Evolutionary conservation across 2,329 filamentous ascomycete genomes (phyloP), one percentile per base, ranked within the genome.

Genomic region (Incumbomyces lentus): DNA sequence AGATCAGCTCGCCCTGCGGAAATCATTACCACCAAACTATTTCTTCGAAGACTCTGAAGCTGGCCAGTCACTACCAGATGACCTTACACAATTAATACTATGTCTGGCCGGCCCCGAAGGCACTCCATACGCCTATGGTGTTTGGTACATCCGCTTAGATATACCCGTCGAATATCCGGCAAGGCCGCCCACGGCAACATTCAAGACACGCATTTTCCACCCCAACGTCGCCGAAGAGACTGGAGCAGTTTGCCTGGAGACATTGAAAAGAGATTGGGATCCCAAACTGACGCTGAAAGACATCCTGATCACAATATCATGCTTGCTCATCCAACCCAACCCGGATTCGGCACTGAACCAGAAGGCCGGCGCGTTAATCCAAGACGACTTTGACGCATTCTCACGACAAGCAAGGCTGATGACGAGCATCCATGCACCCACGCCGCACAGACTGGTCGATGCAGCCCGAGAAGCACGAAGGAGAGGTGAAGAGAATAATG

Each of bases 201-300:
- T 82, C 58, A 70, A 69, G 45, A 81, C 78, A 2, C 68, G 71
- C 5, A 75, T 81, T 52, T 82, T 76, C 70, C 78, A 82, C 54
- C 78, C 78, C 0, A 82, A 82, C 55, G 74, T 82, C 41, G 78
- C 81, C 51, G 75, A 79, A 44, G 64, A 68, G n/a, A 76, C 73
- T 0, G 78, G 78, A 4, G 73, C 72, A 1, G 76, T 82, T 2
- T 82, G 78, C 50, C 75, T 82, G 2, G 78, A 81, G 62, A 81
- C 78, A 2, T 58, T 82, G 37, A 82, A 81, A 63, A 67, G 75
- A 39, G 78, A 81, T 55, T 82, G 78, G 78, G 71, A 75, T 48
- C 64, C 68, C 12, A 72, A 66, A 22, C 60, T 81, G 52, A 80
- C 75, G 19, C 58, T 82, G 41, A 64, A 74, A 39, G 76, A 81